phyloP scores from a whole-genome alignment of 495 filamentous ascomycete genomes.

The Aspergillus hancockii region DNA sequence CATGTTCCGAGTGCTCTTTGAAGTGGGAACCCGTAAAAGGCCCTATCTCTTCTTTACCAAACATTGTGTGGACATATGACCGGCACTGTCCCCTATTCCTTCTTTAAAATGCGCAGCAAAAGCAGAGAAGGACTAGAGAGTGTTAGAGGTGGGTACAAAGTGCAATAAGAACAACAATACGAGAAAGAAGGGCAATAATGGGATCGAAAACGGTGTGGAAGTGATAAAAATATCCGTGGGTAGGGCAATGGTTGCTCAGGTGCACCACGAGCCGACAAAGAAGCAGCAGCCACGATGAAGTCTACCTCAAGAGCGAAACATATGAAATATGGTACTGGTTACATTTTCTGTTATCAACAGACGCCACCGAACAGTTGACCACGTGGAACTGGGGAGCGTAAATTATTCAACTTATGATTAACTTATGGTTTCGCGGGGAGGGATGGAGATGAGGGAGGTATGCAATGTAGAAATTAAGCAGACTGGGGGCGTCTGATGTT shows the following conservation, averaged over 20 bases:
- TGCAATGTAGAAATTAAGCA: background rate
- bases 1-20: conserved; percentile 21
- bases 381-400: background rate
- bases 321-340: background rate
- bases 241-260: conserved; percentile 3
- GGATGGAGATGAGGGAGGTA: background rate
- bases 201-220: background rate
- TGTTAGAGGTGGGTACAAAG: background rate
- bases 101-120: background rate
- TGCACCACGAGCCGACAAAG: background rate
- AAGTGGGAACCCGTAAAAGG: conserved; percentile 11
- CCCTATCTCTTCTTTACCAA: conserved; percentile 16
- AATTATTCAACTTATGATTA: background rate
- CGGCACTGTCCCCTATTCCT: background rate
- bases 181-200: background rate
- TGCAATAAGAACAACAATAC: background rate
- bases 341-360: background rate
- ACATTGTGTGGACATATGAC: conserved; percentile 11
- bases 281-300: background rate
- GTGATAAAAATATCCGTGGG: background rate
- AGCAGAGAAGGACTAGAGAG: background rate
- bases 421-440: background rate
- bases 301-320: background rate
- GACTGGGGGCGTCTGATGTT: background rate
- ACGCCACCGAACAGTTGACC: background rate